Evolutionary conservation across 2,329 filamentous ascomycete genomes (phyloP), one percentile per base, ranked within the genome.

Genomic region (Tolypocladium paradoxum): DNA sequence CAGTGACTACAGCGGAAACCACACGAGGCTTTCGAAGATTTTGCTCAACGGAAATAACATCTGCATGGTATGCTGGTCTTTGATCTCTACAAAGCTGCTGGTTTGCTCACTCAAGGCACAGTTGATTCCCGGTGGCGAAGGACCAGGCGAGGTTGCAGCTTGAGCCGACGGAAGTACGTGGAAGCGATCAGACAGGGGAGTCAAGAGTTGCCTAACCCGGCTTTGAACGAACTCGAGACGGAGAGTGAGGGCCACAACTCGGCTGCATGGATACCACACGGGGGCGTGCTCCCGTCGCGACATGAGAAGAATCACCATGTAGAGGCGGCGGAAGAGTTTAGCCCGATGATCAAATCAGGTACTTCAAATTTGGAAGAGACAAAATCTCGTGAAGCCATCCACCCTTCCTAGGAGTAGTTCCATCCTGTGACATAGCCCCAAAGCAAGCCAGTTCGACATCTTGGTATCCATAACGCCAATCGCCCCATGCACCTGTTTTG

Each of bases 11-110:
- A 85, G 85, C 6, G 92, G 92, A 56, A 83, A 87, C 62, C 86
- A 92, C 70, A 88, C 84, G 47, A 95, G 95, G 70, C 81, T 99
- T 40, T 81, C 90, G 50, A 97, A 97, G 77, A 96, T 99, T 56
- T 74, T 99, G 43, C 76, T 99, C 38, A 99, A 99, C 65, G 93
- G 93, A 54, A 99, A 99, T 75, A 97, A 97, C 65, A 90, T 99
- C 59, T 97, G 92, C 87, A 99, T 99, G 93, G 93, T 96, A 79
- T 53, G 77, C 61, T 18, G 38, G 6, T 38, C n/a, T 20, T n/a
- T 14, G n/a, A 12, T 18, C 6, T 22, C 12, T 5, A 16, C 24
- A 2, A 6, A 5, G 31, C 11, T 8, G 8, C 5, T 29, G 9
- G 2, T 14, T 34, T 37, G 9, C 55, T 66, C 22, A 63, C 40